Conservation (phyloP, 1,284 basidiomycete species). For the Sporisorium graminicola region DNA sequence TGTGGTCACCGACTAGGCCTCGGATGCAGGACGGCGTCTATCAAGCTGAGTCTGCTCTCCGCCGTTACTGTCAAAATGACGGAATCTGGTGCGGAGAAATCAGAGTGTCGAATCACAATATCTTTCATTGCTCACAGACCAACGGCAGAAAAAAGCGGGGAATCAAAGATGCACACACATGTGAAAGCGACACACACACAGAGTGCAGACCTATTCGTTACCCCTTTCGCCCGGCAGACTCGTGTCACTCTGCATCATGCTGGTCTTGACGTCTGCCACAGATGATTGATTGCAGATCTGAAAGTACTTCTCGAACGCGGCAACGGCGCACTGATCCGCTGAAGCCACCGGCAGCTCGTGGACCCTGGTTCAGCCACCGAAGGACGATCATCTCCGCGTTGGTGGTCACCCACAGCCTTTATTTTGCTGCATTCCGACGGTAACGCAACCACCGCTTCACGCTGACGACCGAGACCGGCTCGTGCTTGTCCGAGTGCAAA, state of each 20-base stretch:
- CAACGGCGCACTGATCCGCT: not conserved
- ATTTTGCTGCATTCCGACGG: not conserved
- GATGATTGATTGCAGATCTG: not conserved
- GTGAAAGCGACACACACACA: constrained; percentile 2
- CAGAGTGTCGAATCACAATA: not conserved
- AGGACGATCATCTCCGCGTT: not conserved
- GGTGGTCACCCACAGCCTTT: not conserved
- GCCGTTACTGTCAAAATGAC: too few species aligned
- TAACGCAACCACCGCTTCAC: not conserved
- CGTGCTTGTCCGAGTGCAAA: not conserved
- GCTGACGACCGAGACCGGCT: not conserved
- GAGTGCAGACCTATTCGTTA: not conserved
- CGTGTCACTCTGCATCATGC: too few species aligned
- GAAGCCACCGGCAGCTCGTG: not conserved
- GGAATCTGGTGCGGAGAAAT: not conserved
- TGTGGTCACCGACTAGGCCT: not conserved
- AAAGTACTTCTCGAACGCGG: not conserved
- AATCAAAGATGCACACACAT: not conserved
- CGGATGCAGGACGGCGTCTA: not conserved
- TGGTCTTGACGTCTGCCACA: not conserved
- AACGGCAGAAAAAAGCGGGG: not conserved
- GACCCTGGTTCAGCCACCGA: constrained; percentile 2
- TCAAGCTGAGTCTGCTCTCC: not conserved
- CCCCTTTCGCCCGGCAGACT: not conserved
- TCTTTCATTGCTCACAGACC: not conserved